Conservation (phyloP, 352 stramenopile species). For the Stephanocyclus meneghinianus region DNA sequence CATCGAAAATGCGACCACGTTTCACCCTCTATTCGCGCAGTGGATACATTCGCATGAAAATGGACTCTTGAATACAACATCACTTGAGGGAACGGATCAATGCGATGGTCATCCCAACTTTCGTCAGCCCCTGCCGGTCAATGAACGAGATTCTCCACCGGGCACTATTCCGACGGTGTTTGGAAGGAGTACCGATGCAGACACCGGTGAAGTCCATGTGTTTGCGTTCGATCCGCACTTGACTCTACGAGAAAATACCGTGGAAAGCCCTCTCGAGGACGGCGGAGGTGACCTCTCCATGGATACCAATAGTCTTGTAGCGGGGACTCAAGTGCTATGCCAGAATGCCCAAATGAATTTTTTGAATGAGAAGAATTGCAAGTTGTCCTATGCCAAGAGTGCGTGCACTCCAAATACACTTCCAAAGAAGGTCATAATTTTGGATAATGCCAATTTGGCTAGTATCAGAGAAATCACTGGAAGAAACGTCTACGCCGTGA, state of each 20-base stretch:
- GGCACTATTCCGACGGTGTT: slow-evolving; percentile 31
- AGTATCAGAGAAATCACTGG: slow-evolving; percentile 25
- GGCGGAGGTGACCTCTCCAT: slow-evolving; percentile 43
- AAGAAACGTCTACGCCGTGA: slow-evolving; percentile 26
- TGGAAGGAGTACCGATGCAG: slow-evolving; percentile 15
- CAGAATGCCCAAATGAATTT: slow-evolving; percentile 57
- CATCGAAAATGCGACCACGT: slow-evolving; percentile 26
- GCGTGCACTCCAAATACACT: slow-evolving; percentile 11
- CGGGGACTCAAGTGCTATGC: slow-evolving; percentile 24
- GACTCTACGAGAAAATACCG: slow-evolving; percentile 42
- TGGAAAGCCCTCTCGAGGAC: slow-evolving; percentile 54
- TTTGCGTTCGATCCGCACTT: slow-evolving; percentile 54
- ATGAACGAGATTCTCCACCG: slow-evolving; percentile 6
- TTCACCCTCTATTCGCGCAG: slow-evolving; percentile 19
- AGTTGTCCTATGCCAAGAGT: slow-evolving; percentile 15
- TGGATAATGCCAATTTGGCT: slow-evolving; percentile 27
- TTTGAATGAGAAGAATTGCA: slow-evolving; percentile 59
- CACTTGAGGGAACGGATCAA: slow-evolving; percentile 16
- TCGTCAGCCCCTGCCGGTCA: slow-evolving; percentile 10
- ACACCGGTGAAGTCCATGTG: slow-evolving; percentile 4
- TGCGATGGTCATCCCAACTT: slow-evolving; percentile 36
- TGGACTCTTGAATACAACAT: slow-evolving; percentile 37
- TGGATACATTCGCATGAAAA: slow-evolving; percentile 27
- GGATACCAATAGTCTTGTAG: slow-evolving; percentile 10
- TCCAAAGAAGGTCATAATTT: slow-evolving; percentile 24